Percentiles rank a stretch among this genome's conserved stretches.
These are phyloP conservation scores for Stachybotrys chartarum DNA, from an alignment of 2,329 filamentous ascomycete genomes.

Conservation along the genomic window DNA sequence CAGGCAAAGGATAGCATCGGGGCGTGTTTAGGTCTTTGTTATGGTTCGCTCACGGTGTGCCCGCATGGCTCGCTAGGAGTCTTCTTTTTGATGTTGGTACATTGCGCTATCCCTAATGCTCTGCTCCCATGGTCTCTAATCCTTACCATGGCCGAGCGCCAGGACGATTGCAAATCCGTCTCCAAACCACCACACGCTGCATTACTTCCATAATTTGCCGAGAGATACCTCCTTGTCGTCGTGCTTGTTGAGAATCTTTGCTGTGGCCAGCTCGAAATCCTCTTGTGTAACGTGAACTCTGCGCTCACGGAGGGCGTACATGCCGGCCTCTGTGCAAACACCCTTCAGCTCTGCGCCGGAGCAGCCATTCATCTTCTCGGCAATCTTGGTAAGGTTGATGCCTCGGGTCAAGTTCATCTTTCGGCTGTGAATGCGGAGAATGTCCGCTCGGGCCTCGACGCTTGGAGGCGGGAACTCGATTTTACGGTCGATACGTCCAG, in stretches of 20 bases:
- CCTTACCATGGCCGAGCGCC: neutral
- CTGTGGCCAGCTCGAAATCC: conserved; percentile 96
- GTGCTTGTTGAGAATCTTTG: conserved; percentile 99
- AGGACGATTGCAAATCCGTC: conserved; percentile 6
- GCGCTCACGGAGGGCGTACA: conserved; percentile 93
- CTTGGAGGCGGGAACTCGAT: conserved; percentile 98
- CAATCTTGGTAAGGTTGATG: conserved; percentile 97
- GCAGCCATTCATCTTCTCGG: conserved; percentile 99
- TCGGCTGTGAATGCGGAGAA: conserved; percentile 92
- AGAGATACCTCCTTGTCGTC: conserved; percentile 95
- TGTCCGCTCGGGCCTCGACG: conserved; percentile 93
- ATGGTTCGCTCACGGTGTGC: neutral
- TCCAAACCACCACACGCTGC: neutral
- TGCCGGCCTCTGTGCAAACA: conserved; percentile 96
- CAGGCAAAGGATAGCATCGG: too few species aligned
- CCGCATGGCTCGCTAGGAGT: neutral
- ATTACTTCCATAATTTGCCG: conserved; percentile 65
- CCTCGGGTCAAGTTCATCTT: conserved; percentile 98
- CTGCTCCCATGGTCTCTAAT: neutral
- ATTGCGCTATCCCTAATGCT: conserved; percentile 13
- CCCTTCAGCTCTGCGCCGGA: conserved; percentile 97
- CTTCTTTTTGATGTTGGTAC: conserved; percentile 18
- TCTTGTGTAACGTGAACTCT: conserved; percentile 98
- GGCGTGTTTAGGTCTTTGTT: too few species aligned
- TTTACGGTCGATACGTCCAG: conserved; percentile 97